Conservation (phyloP, 2,329 filamentous ascomycete genomes). For the Coniella lustricola region DNA sequence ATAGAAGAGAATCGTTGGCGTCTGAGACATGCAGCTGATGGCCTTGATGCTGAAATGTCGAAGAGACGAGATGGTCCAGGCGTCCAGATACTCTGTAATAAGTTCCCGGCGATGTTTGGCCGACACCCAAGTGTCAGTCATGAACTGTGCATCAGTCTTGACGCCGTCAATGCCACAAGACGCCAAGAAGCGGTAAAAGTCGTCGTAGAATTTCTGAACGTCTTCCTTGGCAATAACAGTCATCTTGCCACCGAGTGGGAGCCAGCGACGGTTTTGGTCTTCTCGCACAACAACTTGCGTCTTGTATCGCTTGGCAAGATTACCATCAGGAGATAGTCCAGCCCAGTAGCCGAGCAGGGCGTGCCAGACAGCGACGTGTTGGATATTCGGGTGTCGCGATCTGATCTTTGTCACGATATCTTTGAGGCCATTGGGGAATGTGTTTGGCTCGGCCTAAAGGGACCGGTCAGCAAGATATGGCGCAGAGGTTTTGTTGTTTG, state of each 20-base stretch:
- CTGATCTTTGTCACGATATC: constrained; percentile 64
- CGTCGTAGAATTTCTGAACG: constrained; percentile 70
- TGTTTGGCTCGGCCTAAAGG: constrained; percentile 55
- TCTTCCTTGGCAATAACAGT: constrained; percentile 69
- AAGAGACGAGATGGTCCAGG: constrained; percentile 73
- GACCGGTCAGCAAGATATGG: neutral
- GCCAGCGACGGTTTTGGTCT: constrained; percentile 37
- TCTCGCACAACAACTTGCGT: constrained; percentile 54
- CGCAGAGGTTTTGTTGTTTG: too few relatives aligned
- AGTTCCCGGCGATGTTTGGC: constrained; percentile 65
- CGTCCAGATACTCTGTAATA: constrained; percentile 71
- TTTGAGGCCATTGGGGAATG: constrained; percentile 76
- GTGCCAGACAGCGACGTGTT: constrained; percentile 91
- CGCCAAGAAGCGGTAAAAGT: constrained; percentile 81
- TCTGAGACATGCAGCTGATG: constrained; percentile 93
- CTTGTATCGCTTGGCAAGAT: constrained; percentile 71
- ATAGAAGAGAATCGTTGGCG: constrained; percentile 79
- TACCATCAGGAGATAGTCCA: constrained; percentile 68
- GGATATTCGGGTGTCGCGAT: constrained; percentile 60
- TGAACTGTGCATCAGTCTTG: constrained; percentile 91
- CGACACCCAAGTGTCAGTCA: constrained; percentile 67
- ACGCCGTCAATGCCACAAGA: constrained; percentile 73
- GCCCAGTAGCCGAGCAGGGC: constrained; percentile 86
- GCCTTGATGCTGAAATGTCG: constrained; percentile 70
- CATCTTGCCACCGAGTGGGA: constrained; percentile 57